Conservation (phyloP, 805 yeast genomes). For the Ogataea nitratoaversa region DNA sequence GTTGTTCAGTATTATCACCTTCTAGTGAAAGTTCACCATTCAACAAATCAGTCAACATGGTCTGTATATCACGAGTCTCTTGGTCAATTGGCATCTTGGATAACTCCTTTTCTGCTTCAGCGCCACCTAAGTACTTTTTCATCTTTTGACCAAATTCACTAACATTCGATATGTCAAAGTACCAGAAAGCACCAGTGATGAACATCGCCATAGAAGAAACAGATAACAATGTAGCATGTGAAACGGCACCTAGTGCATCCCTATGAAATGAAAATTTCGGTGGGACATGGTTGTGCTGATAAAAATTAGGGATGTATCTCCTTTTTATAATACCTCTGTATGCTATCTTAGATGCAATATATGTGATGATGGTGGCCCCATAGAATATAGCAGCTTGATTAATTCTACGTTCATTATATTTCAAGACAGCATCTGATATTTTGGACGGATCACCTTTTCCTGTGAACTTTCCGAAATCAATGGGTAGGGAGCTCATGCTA, state of each 20-base stretch:
- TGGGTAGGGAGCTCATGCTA: constrained; percentile 14
- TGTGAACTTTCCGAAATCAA: constrained; percentile 29
- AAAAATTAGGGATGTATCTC: constrained; percentile 68
- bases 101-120: constrained; percentile 47
- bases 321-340: constrained; percentile 69
- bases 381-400: constrained; percentile 69
- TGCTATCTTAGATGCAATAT: constrained; percentile 69
- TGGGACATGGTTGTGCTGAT: constrained; percentile 82
- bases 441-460: constrained; percentile 26
- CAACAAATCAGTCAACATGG: constrained; percentile 27
- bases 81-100: constrained; percentile 49
- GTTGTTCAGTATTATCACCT: constrained; percentile 1
- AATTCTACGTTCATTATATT: constrained; percentile 59
- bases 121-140: constrained; percentile 66
- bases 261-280: constrained; percentile 76
- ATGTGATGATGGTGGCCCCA: constrained; percentile 67
- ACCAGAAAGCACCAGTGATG: constrained; percentile 75
- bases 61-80: constrained; percentile 55
- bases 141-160: constrained; percentile 69
- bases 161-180: constrained; percentile 62
- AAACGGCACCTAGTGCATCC: constrained; percentile 83
- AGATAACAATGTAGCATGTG: constrained; percentile 74
- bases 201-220: constrained; percentile 68
- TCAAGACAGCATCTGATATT: constrained; percentile 32
- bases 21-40: constrained; percentile 11